Evolutionary conservation across 1,139 yeast species (phyloP).

Genomic region (Sugiyamaella neomexicana): DNA sequence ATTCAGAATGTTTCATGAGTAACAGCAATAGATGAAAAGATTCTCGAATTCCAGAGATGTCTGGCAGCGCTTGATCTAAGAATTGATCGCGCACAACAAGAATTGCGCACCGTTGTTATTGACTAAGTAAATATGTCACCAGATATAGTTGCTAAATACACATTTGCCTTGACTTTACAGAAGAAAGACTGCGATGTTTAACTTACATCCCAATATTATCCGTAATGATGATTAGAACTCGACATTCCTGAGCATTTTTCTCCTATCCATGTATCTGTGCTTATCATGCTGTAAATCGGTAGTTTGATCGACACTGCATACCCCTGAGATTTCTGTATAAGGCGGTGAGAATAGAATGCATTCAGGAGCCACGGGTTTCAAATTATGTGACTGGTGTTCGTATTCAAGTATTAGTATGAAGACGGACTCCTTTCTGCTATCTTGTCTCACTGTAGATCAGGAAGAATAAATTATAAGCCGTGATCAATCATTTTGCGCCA

Average conservation of each 20-base stretch:
- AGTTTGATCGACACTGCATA: not conserved
- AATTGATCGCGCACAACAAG: not conserved
- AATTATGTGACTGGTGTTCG: too few relatives aligned
- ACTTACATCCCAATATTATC: not conserved
- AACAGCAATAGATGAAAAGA: not conserved
- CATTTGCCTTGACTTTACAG: too few relatives aligned
- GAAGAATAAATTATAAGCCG: too few relatives aligned
- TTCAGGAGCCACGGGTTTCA: not conserved
- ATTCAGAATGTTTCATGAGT: not conserved
- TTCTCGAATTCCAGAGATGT: not conserved
- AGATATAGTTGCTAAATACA: not conserved
- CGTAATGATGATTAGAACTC: too few relatives aligned
- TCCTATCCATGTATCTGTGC: not conserved
- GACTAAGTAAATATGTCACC: not conserved
- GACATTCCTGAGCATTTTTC: too few relatives aligned
- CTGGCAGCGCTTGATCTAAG: not conserved
- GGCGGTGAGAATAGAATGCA: not conserved
- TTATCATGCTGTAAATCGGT: not conserved
- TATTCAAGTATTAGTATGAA: too few relatives aligned
- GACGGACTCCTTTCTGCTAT: too few relatives aligned
- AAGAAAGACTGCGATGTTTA: too few relatives aligned
- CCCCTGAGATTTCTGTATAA: constrained; percentile 4
- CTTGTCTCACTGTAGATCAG: too few relatives aligned
- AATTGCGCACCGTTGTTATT: not conserved
- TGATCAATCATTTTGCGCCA: too few relatives aligned